Evolutionary conservation across 2,329 filamentous ascomycete species (phyloP), one percentile per base, ranked within the genome.

Genomic region (Epichloe gansuensis): DNA sequence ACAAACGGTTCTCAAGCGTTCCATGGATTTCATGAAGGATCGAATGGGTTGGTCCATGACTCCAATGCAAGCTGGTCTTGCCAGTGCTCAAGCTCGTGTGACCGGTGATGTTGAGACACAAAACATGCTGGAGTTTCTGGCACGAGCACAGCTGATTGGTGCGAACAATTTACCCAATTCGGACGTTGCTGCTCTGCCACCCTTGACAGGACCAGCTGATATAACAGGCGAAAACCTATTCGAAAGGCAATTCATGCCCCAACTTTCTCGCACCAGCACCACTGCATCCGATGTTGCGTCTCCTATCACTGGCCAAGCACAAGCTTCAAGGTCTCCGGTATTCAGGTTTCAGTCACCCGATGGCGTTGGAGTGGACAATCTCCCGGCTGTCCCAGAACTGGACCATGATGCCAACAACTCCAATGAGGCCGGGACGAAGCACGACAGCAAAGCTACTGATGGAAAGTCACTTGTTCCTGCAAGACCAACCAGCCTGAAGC

Each of bases 21-120:
- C 91, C 8, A 85, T 96, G 64, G 93, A 97, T 67, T 96, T 97
- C 64, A 94, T 98, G 86, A 86, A 88, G 63, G 90, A 96, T 65
- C 87, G 88, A 58, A 80, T 94, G 69, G 87, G 87, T 57, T 91
- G 89, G 85, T 81, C 86, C 35, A 70, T 70, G 56, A 70, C 64
- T 50, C 78, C 83, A 35, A 81, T 80, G 50, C 86, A 85, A 63
- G 81, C 86, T 13, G 88, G 82, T 11, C 82, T 95, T 59, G 84
- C 85, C 45, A 89, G 83, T 63, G 90, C 89, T 15, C 89, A 95
- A 67, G 88, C 91, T 51, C 83, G 87, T 62, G 76, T 86, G 50
- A 83, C 80, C 56, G 91, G 90, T 23, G 91, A 97, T 67, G 73
- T 88, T 50, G 91, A 96, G 60, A 80, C 90, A 47, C 89, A 96